phyloP scores from a whole-genome alignment of 2,329 filamentous ascomycete genomes.

The Xylaria sp. region DNA sequence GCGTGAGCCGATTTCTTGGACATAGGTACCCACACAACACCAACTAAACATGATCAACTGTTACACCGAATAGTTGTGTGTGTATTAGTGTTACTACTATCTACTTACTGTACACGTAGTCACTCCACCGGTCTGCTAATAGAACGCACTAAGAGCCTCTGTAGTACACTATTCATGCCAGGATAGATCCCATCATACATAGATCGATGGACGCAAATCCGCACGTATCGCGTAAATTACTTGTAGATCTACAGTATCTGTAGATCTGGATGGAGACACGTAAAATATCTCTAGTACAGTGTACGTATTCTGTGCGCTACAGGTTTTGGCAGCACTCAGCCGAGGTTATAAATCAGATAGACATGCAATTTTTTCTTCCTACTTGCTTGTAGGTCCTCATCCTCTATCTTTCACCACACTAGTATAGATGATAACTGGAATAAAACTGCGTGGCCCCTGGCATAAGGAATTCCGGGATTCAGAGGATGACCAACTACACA shows the following conservation, averaged over 20 bases:
- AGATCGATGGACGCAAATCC: slow-evolving; percentile 24
- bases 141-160: background rate
- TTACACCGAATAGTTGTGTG: background rate
- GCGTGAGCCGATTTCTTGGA: background rate
- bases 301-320: no score
- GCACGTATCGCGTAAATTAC: slow-evolving; percentile 23
- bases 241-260: slow-evolving; percentile 22
- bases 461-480: background rate
- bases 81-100: background rate
- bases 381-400: no score
- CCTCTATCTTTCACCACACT: no score
- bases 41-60: background rate
- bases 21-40: no score
- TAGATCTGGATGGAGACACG: background rate
- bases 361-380: no score
- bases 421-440: slow-evolving; percentile 17
- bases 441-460: background rate
- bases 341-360: no score
- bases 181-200: background rate
- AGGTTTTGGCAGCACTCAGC: no score
- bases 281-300: no score
- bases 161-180: background rate
- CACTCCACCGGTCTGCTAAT: slow-evolving; percentile 6
- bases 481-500: no score
- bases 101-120: slow-evolving; percentile 1